Evolutionary conservation across 1,139 yeast genomes (phyloP), one percentile per base, ranked within the genome.

Genomic region (Protomyces macrosporus): DNA sequence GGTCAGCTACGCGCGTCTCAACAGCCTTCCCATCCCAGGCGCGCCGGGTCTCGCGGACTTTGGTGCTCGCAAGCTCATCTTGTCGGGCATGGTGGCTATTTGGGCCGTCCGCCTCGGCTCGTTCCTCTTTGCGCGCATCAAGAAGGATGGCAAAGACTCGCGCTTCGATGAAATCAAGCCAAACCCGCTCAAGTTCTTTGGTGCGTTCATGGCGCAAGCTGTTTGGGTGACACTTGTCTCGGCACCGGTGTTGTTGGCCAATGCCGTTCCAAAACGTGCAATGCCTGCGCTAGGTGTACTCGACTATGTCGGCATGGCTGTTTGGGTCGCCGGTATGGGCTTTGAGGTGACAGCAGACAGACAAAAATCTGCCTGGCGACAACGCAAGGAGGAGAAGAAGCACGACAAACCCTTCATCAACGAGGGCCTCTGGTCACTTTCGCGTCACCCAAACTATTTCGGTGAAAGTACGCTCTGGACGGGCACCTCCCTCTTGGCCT

Each of bases 201-300:
- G 64, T 4, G 64, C 64, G 2, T 60, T 53, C 59, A 54, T 60
- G 58, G 64, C 59, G 6, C 64, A 60, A 40, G 64, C 64, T 7
- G 50, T 55, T 10, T 60, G 64, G 64, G 59, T 60, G n/a, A n/a
- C 64, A 16, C 51, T 60, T 12, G 64, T 60, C n/a, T 55, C 59
- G 4, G 59, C 50, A 6, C 64, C 64, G 3, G 64, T 60, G 6
- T 39, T 53, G 48, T 53, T 56, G 7, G 64, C 53, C 50, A 60
- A 60, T 45, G 64, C 64, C 7, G 50, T 55, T 4, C 64, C 64
- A 2, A 48, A 36, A 14, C 36, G 53, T 7, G 40, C 59, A 6
- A 39, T 60, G 32, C 59, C 59, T 9, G 58, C 64, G 3, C 7
- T 60, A 39, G 64, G 64, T 3, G 14, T 60, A 9, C 48, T 53